Percentiles rank a stretch among this genome's conserved stretches.
These are phyloP conservation scores for Hymenoscyphus albidus DNA, from an alignment of 2,329 filamentous ascomycete species.

Conservation along the genomic window DNA sequence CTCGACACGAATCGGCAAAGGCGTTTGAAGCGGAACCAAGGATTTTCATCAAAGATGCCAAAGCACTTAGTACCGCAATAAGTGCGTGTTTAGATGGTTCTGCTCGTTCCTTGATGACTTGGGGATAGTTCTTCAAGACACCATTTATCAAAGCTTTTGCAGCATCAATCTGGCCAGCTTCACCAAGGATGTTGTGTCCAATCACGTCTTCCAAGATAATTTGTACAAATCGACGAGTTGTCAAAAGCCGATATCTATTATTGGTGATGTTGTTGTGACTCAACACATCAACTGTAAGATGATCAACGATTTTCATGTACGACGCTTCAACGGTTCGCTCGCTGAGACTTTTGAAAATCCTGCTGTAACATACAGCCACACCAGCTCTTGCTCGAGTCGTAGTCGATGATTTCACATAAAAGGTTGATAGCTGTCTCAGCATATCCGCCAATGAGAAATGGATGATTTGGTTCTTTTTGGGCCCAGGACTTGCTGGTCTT, in stretches of 20 bases:
- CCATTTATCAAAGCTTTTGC: constrained; percentile 80
- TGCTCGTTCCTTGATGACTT: constrained; percentile 77
- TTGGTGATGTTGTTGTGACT: constrained; percentile 71
- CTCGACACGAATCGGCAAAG: constrained; percentile 79
- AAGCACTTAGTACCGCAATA: constrained; percentile 71
- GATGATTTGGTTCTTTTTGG: constrained; percentile 69
- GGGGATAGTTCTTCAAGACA: constrained; percentile 90
- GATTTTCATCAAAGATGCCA: constrained; percentile 72
- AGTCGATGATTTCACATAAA: constrained; percentile 75
- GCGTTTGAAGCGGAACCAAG: constrained; percentile 77
- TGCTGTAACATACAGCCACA: constrained; percentile 82
- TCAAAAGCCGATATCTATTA: constrained; percentile 83
- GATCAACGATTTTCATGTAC: constrained; percentile 77
- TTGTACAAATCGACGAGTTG: constrained; percentile 79
- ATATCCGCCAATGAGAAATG: constrained; percentile 74
- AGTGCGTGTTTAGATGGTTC: constrained; percentile 87
- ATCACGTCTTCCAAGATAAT: constrained; percentile 81
- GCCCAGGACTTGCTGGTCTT: constrained; percentile 70
- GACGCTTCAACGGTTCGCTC: constrained; percentile 78
- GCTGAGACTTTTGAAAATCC: constrained; percentile 72
- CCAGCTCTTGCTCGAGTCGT: constrained; percentile 78
- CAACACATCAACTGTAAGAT: constrained; percentile 75
- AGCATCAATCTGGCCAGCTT: constrained; percentile 81
- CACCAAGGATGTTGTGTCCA: constrained; percentile 76
- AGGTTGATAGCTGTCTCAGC: constrained; percentile 70